These are phyloP conservation scores for Phytophthora macrochlamydospora DNA, from an alignment of 352 stramenopile genomes.

Conservation along the genomic window DNA sequence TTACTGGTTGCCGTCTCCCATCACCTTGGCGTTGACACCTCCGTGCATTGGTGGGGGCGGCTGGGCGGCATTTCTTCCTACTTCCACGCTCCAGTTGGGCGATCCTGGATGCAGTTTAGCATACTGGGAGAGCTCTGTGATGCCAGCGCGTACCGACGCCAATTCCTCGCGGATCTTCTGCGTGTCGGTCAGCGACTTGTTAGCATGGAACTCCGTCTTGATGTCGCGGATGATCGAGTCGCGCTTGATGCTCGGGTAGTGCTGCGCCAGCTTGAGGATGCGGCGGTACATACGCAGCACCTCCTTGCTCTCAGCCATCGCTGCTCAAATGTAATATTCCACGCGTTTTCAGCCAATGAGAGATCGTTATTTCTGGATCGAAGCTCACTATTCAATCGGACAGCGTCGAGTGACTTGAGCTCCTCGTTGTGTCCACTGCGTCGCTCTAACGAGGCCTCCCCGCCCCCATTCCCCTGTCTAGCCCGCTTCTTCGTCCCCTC, in stretches of 20 bases:
- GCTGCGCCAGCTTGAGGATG: constrained; percentile 83
- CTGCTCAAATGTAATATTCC: not conserved
- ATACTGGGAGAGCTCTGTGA: constrained; percentile 83
- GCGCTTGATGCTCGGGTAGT: constrained; percentile 87
- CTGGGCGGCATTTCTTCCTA: constrained; percentile 56
- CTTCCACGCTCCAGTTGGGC: constrained; percentile 74
- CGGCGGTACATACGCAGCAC: constrained; percentile 82
- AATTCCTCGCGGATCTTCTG: constrained; percentile 72
- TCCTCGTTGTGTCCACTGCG: constrained; percentile 12
- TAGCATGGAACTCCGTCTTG: constrained; percentile 85
- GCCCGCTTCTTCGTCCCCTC: constrained; percentile 12
- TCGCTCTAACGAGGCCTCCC: constrained; percentile 11
- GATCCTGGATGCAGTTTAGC: constrained; percentile 61
- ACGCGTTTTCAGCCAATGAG: not conserved
- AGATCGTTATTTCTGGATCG: constrained; percentile 4
- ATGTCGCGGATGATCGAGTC: constrained; percentile 84
- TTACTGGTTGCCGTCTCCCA: constrained; percentile 42
- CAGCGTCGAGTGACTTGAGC: constrained; percentile 18
- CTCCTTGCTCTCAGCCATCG: constrained; percentile 51
- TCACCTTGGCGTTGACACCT: constrained; percentile 49
- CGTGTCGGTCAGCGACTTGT: constrained; percentile 66
- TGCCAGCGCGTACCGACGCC: constrained; percentile 63
- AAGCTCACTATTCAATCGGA: constrained; percentile 22
- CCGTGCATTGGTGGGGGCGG: constrained; percentile 17
- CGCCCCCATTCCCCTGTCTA: constrained; percentile 2